A percentile compares a stretch with the other conserved stretches of the same genome.
phyloP scores from a whole-genome alignment of 768 basidiomycete species.

The Rhodotorula babjevae region DNA sequence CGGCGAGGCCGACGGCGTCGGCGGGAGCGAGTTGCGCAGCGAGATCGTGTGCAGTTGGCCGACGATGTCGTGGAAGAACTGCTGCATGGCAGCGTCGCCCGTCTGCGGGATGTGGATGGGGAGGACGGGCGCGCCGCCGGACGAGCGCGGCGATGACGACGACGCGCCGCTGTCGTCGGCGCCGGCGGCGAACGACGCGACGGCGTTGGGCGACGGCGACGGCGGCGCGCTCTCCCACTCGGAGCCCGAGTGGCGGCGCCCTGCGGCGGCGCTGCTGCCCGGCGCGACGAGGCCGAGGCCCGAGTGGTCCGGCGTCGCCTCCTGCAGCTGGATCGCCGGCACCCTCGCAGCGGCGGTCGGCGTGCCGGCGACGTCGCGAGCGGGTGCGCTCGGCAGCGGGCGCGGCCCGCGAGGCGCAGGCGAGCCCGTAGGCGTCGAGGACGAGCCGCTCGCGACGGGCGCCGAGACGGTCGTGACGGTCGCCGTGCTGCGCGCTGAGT shows the following conservation, averaged over 20 bases:
- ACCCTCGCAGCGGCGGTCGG: slow-evolving; percentile 5
- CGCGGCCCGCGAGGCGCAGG: slow-evolving; percentile 16
- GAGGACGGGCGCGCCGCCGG: slow-evolving; percentile 42
- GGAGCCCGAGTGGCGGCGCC: neutral
- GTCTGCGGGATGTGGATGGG: slow-evolving; percentile 64
- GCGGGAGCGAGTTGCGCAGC: slow-evolving; percentile 34
- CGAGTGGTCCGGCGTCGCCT: slow-evolving; percentile 38
- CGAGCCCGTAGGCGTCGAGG: slow-evolving; percentile 1
- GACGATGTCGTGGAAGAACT: slow-evolving; percentile 71
- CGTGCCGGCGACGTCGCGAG: neutral
- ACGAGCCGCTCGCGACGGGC: neutral
- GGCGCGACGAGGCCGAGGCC: slow-evolving; percentile 7
- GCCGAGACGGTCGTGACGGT: slow-evolving; percentile 3
- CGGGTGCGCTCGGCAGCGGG: slow-evolving; percentile 10
- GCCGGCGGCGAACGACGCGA: slow-evolving; percentile 4
- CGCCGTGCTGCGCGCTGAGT: neutral
- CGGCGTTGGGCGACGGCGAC: slow-evolving; percentile 21
- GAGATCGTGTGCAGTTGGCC: slow-evolving; percentile 50
- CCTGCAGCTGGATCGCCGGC: slow-evolving; percentile 44
- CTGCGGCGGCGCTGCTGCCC: neutral
- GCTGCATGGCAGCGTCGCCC: slow-evolving; percentile 69
- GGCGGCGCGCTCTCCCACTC: slow-evolving; percentile 36
- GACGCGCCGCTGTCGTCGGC: too few relatives aligned
- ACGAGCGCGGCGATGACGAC: slow-evolving; percentile 5
- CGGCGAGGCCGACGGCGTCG: slow-evolving; percentile 23